Evolutionary conservation across 768 basidiomycete genomes (phyloP).

Genomic region (Clitopilus hobsonii): DNA sequence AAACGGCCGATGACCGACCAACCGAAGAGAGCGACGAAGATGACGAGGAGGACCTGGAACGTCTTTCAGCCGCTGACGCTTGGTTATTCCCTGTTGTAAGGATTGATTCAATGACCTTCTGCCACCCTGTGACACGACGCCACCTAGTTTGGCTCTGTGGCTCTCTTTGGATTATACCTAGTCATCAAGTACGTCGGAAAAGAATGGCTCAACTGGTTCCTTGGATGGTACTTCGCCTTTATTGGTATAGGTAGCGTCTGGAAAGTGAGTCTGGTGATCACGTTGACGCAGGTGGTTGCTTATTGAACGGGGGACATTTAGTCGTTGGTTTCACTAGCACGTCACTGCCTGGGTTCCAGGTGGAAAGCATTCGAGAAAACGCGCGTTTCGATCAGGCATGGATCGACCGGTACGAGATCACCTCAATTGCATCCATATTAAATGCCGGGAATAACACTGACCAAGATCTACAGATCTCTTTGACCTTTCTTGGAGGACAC

Average conservation of each 20-base stretch:
- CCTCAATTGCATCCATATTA: background rate
- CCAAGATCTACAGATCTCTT: constrained; percentile 8
- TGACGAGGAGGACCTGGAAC: constrained; percentile 53
- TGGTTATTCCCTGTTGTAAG: constrained; percentile 75
- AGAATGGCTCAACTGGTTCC: constrained; percentile 78
- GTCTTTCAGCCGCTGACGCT: constrained; percentile 63
- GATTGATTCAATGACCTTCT: constrained; percentile 6
- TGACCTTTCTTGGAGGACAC: constrained; percentile 50
- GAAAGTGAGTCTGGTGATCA: constrained; percentile 41
- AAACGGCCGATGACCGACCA: constrained; percentile 8
- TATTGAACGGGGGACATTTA: constrained; percentile 16
- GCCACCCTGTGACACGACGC: background rate
- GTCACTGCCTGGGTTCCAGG: constrained; percentile 41
- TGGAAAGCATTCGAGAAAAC: constrained; percentile 58
- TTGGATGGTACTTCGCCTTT: constrained; percentile 72
- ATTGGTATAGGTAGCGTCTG: constrained; percentile 64
- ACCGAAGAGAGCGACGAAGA: constrained; percentile 44
- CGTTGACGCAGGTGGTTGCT: constrained; percentile 3
- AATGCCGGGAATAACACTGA: background rate
- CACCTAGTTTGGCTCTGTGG: constrained; percentile 61
- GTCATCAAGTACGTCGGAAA: constrained; percentile 73
- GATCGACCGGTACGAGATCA: constrained; percentile 33
- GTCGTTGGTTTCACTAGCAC: constrained; percentile 48
- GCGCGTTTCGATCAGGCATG: constrained; percentile 40
- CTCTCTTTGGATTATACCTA: constrained; percentile 64